Percentiles rank a stretch among this genome's conserved stretches.
These are phyloP conservation scores for Cryoendolithus antarcticus DNA, from an alignment of 2,329 filamentous ascomycete genomes.

Conservation along the genomic window DNA sequence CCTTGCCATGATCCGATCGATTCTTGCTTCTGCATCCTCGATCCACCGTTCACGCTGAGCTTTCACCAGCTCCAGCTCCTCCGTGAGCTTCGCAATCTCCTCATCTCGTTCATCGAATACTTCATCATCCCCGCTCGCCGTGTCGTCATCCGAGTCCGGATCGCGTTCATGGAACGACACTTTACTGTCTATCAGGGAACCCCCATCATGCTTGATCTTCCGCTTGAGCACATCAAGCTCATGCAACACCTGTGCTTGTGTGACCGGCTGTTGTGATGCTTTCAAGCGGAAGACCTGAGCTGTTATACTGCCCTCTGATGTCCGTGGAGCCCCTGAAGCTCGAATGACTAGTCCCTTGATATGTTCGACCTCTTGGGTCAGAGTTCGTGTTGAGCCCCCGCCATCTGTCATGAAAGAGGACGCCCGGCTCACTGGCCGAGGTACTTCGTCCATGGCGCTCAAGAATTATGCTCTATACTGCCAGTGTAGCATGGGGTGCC, in stretches of 20 bases:
- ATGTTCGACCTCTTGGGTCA: constrained; percentile 15
- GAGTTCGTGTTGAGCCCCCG: constrained; percentile 3
- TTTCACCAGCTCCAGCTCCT: constrained; percentile 15
- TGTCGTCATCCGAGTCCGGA: constrained; percentile 18
- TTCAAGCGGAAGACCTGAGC: constrained; percentile 12
- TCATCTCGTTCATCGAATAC: constrained; percentile 19
- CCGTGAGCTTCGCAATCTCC: constrained; percentile 17
- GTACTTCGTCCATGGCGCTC: constrained; percentile 3
- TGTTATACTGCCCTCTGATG: constrained; percentile 11
- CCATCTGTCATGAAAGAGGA: constrained; percentile 4
- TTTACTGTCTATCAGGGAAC: too few species aligned
- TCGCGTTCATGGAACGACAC: constrained; percentile 6
- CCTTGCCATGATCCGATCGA: constrained; percentile 20
- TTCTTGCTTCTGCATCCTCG: constrained; percentile 21
- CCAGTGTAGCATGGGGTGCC: too few species aligned
- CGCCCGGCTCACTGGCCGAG: constrained; percentile 6
- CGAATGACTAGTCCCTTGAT: constrained; percentile 13
- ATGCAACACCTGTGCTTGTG: constrained; percentile 11
- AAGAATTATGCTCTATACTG: too few species aligned
- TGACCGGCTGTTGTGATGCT: constrained; percentile 8
- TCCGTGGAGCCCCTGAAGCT: constrained; percentile 8
- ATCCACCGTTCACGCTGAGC: constrained; percentile 19
- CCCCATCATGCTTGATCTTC: constrained; percentile 12
- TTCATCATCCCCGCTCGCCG: constrained; percentile 11
- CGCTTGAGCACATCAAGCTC: constrained; percentile 19